Evolutionary conservation across 768 basidiomycete species (phyloP).

Genomic region (Tubosaeta brunneosetosa): DNA sequence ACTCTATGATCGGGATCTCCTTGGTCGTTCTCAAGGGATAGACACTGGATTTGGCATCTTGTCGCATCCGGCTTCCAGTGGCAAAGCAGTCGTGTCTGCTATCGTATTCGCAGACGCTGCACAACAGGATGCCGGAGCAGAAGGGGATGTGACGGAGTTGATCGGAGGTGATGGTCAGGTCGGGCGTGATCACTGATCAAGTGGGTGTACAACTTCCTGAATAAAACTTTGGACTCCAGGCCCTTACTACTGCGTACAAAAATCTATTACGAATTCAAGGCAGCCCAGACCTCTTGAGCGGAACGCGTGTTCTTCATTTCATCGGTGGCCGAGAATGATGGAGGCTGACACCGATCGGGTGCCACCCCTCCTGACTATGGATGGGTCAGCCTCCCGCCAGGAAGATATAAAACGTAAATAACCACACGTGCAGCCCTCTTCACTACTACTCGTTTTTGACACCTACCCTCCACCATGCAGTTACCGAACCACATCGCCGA

Average conservation of each 20-base stretch:
- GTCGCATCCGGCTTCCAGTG: not conserved
- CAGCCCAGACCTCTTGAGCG: not conserved
- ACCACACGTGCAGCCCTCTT: not conserved
- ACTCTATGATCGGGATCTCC: not conserved
- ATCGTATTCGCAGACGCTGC: not conserved
- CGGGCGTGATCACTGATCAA: not conserved
- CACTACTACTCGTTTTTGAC: no score
- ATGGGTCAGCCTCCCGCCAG: constrained; percentile 9
- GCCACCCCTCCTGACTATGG: not conserved
- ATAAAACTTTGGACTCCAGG: not conserved
- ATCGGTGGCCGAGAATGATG: no score
- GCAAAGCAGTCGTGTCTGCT: not conserved
- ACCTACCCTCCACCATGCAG: not conserved
- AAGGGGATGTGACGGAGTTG: not conserved
- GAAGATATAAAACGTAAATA: not conserved
- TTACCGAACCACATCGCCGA: not conserved
- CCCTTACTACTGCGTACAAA: not conserved
- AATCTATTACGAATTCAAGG: not conserved
- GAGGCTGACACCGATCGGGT: constrained; percentile 3
- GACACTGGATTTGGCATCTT: constrained; percentile 3
- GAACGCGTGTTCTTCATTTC: not conserved
- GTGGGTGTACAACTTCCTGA: not conserved
- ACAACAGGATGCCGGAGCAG: not conserved
- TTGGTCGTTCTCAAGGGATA: not conserved
- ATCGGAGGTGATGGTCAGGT: not conserved